These are phyloP conservation scores for Linum usitatissimum DNA, from an alignment of 345 rosid species.

Conservation along the genomic window DNA sequence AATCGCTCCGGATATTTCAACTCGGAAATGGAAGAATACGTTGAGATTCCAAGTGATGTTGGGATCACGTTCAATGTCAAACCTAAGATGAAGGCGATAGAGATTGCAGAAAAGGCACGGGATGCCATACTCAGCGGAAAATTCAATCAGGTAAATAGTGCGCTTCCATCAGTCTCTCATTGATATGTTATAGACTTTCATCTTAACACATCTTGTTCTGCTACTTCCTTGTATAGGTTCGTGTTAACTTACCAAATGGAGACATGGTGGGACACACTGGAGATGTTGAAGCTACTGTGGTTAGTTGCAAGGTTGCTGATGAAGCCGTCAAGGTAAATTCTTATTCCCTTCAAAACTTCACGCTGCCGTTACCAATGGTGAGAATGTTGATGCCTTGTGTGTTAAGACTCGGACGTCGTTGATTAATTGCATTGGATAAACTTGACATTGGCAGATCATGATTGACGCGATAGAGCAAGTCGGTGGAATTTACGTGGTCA, in stretches of 20 bases:
- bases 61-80: constrained; percentile 84
- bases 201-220: not conserved
- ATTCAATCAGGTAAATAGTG: constrained; percentile 62
- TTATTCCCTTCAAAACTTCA: not conserved
- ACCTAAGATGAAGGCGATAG: constrained; percentile 89
- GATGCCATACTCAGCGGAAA: constrained; percentile 75
- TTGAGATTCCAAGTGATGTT: constrained; percentile 86
- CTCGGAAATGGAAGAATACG: constrained; percentile 66
- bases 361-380: too few species aligned
- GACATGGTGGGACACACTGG: constrained; percentile 99
- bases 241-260: constrained; percentile 80
- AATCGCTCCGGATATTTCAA: constrained; percentile 87
- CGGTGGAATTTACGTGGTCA: constrained; percentile 80
- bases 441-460: constrained; percentile 49
- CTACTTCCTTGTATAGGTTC: constrained; percentile 36
- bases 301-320: constrained; percentile 89
- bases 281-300: constrained; percentile 70
- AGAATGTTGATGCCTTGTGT: too few species aligned
- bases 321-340: constrained; percentile 67
- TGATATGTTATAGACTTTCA: too few species aligned
- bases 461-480: constrained; percentile 74
- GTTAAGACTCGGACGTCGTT: not conserved
- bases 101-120: constrained; percentile 79
- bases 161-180: not conserved
- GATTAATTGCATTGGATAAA: not conserved